Evolutionary conservation across 1,284 basidiomycete genomes (phyloP).

Genomic region (Pisolithus thermaeus): DNA sequence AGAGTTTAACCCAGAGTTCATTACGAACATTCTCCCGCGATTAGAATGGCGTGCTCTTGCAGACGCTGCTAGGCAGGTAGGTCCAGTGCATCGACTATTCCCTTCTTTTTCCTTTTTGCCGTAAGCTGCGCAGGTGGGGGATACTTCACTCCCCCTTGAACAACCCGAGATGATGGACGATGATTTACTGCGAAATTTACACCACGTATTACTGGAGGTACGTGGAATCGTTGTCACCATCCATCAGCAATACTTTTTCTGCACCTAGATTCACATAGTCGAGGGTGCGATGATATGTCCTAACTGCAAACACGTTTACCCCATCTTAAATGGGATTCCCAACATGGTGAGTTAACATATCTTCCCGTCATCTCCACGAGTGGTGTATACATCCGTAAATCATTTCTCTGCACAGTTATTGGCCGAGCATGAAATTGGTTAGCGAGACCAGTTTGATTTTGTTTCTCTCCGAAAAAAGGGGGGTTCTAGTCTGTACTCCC

Average conservation of each 20-base stretch:
- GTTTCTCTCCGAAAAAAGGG: no score
- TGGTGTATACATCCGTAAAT: conserved; percentile 1
- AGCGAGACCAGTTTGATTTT: conserved; percentile 1
- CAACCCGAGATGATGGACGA: conserved; percentile 78
- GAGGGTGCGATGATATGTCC: conserved; percentile 94
- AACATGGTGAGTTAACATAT: conserved; percentile 76
- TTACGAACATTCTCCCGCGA: conserved; percentile 78
- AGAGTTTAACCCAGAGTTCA: conserved; percentile 86
- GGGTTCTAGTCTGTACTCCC: no score
- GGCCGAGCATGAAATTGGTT: conserved; percentile 86
- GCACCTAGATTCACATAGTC: conserved; percentile 78
- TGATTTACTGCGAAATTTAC: conserved; percentile 73
- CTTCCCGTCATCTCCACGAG: neutral
- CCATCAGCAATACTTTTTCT: neutral
- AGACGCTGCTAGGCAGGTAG: conserved; percentile 73
- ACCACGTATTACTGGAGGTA: conserved; percentile 94
- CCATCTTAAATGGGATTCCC: conserved; percentile 91
- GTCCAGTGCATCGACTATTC: conserved; percentile 17
- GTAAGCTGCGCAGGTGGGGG: conserved; percentile 58
- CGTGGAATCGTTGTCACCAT: neutral
- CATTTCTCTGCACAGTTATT: conserved; percentile 54
- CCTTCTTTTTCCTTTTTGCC: neutral
- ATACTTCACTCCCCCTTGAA: conserved; percentile 75
- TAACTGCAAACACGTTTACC: conserved; percentile 87
- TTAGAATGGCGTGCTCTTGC: conserved; percentile 90